Conservation (phyloP, 805 yeast species). For the Yamadazyma laniorum region DNA sequence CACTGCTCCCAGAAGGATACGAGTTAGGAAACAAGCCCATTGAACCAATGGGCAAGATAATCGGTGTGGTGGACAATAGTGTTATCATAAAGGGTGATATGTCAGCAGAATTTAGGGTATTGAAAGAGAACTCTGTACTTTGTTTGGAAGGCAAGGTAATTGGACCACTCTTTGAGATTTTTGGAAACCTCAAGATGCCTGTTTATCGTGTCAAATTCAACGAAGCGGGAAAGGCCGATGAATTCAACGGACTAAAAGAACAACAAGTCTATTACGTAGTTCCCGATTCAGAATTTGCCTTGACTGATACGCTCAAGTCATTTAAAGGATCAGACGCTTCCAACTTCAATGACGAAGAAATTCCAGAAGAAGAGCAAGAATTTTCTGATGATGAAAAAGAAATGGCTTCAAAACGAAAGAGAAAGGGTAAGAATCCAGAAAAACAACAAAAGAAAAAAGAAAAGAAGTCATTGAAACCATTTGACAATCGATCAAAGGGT, state of each 20-base stretch:
- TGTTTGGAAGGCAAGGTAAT: slow-evolving; percentile 72
- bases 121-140: slow-evolving; percentile 77
- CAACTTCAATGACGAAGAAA: slow-evolving; percentile 90
- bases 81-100: slow-evolving; percentile 66
- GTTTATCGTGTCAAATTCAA: slow-evolving; percentile 72
- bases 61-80: slow-evolving; percentile 67
- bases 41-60: slow-evolving; percentile 68
- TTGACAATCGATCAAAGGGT: not conserved
- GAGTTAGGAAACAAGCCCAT: slow-evolving; percentile 62
- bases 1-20: slow-evolving; percentile 65
- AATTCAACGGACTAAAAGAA: slow-evolving; percentile 50
- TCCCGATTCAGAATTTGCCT: slow-evolving; percentile 73
- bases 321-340: slow-evolving; percentile 92
- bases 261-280: slow-evolving; percentile 71
- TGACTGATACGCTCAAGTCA: slow-evolving; percentile 67
- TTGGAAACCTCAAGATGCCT: slow-evolving; percentile 85
- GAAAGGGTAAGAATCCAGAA: slow-evolving; percentile 53
- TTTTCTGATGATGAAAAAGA: slow-evolving; percentile 94
- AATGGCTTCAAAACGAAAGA: slow-evolving; percentile 61
- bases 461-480: not conserved
- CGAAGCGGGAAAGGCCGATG: slow-evolving; percentile 46
- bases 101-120: slow-evolving; percentile 82
- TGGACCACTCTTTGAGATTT: slow-evolving; percentile 83
- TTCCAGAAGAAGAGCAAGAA: slow-evolving; percentile 91
- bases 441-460: slow-evolving; percentile 23